Percentiles rank a stretch among this genome's conserved stretches.
These are phyloP conservation scores for Xylaria longipes DNA, from an alignment of 495 filamentous ascomycete species.

Conservation along the genomic window DNA sequence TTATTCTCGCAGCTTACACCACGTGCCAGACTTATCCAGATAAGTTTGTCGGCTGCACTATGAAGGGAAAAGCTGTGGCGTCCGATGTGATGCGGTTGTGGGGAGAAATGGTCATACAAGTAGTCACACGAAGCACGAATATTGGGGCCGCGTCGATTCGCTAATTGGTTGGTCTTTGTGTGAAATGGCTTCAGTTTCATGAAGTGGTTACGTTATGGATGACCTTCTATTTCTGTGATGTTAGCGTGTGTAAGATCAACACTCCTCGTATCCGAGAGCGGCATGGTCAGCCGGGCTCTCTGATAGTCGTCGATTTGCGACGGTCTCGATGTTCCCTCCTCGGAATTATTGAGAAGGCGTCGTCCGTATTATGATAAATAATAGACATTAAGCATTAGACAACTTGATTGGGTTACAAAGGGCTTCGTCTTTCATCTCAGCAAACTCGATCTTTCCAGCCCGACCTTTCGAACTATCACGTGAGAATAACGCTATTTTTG, in stretches of 20 bases:
- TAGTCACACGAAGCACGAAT: not conserved
- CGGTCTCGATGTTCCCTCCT: not conserved
- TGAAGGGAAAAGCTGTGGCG: not conserved
- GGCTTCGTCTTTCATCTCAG: not conserved
- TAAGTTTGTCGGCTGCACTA: not conserved
- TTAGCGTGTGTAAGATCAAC: not conserved
- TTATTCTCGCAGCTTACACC: not conserved
- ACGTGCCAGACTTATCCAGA: not conserved
- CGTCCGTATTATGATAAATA: not conserved
- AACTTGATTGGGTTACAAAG: not conserved
- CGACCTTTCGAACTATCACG: not conserved
- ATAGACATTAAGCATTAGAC: not conserved
- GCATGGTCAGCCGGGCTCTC: not conserved
- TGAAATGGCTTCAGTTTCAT: not conserved
- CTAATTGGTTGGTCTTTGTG: not conserved
- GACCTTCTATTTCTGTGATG: not conserved
- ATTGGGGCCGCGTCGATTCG: not conserved
- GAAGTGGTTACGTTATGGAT: not conserved
- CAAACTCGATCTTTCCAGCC: not conserved
- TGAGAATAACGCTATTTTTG: not conserved
- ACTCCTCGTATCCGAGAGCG: not conserved
- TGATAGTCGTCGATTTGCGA: not conserved
- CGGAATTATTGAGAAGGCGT: too few species aligned
- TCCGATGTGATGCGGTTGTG: not conserved
- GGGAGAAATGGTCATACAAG: not conserved